Percentiles rank a stretch among this genome's conserved stretches.
Evolutionary conservation across 352 stramenopile species (phyloP).

Genomic region (Phytophthora europaea): DNA sequence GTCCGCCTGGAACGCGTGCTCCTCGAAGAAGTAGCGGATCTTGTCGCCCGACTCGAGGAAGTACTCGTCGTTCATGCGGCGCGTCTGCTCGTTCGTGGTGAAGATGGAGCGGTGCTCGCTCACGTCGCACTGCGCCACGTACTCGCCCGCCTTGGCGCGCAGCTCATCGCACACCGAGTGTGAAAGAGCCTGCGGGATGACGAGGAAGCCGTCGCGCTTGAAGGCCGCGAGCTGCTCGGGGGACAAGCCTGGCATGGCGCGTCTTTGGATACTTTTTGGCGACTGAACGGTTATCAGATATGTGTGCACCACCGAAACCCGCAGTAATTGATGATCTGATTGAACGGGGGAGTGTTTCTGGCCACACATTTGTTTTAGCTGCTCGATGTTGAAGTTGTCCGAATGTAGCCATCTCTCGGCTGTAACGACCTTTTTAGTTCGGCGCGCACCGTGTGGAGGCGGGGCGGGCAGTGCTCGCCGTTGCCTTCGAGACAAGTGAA

Average conservation of each 20-base stretch:
- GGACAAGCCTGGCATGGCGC: constrained; percentile 50
- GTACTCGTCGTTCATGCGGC: constrained; percentile 91
- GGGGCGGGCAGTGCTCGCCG: not conserved
- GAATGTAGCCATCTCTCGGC: constrained; percentile 23
- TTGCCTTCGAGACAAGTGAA: not conserved
- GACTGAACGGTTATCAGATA: not conserved
- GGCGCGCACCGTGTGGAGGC: not conserved
- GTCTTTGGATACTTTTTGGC: not conserved
- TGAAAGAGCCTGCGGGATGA: constrained; percentile 57
- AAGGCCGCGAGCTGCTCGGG: constrained; percentile 70
- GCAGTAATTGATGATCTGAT: constrained; percentile 1
- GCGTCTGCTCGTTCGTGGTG: constrained; percentile 85
- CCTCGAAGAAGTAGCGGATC: constrained; percentile 97
- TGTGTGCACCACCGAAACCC: constrained; percentile 28
- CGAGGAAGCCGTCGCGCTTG: constrained; percentile 73
- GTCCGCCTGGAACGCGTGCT: constrained; percentile 72
- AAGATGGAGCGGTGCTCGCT: constrained; percentile 82
- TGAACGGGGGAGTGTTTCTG: constrained; percentile 8
- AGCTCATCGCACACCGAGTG: constrained; percentile 62
- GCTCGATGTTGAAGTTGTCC: constrained; percentile 25
- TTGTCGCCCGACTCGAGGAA: constrained; percentile 94
- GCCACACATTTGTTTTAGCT: constrained; percentile 13
- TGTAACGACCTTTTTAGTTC: constrained; percentile 5
- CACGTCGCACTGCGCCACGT: constrained; percentile 73
- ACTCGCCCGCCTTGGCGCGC: constrained; percentile 55